Base-by-base conservation (phyloP, 192 early-diverging fungal species). In the Coemansia sp. region DNA sequence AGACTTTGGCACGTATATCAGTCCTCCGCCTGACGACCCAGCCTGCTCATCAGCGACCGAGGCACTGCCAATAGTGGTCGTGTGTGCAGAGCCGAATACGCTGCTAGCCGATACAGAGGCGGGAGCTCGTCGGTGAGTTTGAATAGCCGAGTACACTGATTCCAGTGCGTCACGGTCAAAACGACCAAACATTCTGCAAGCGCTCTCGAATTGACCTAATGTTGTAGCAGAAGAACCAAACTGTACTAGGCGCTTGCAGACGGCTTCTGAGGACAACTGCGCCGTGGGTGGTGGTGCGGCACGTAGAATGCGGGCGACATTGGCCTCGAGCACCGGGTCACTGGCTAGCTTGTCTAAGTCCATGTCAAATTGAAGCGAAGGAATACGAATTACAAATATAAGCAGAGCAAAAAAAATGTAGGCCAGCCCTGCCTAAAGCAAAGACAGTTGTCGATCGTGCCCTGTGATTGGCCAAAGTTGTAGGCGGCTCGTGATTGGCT, bases 151-250 rank as follows among this genome's bases (percentile, higher is more conserved):
- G 41, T 83, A 83, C 12, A 75, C 68, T 16, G 70, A 27, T 18
- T 63, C 70, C 0, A 83, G 71, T 3, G 53, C 61, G 36, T 41
- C 49, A n/a, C 38, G 38, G 44, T 83, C 81, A 55, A 83, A 79
- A 24, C 81, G 76, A 0, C 76, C 81, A 76, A 83, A 83, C 73
- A 73, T 83, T 53, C 55, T 57, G 68, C 81, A 83, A 3, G 73
- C 70, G n/a, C 39, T 61, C n/a, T 83, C 76, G 27, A 83, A 83
- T 52, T 76, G 67, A 49, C 64, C 50, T 7, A 70, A 44, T 24
- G 65, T 68, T 34, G 20, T 34, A 2, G 81, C 66, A 10, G 55
- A 57, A 18, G 36, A 20, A 4, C 62, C 77, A 58, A 83, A 83
- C 73, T 79, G 81, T 34, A 66, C 68, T 22, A 83, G 73, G 10